These are phyloP conservation scores for Pterocarpus santalinus DNA, from an alignment of 306 rosid genomes.

Conservation along the genomic window DNA sequence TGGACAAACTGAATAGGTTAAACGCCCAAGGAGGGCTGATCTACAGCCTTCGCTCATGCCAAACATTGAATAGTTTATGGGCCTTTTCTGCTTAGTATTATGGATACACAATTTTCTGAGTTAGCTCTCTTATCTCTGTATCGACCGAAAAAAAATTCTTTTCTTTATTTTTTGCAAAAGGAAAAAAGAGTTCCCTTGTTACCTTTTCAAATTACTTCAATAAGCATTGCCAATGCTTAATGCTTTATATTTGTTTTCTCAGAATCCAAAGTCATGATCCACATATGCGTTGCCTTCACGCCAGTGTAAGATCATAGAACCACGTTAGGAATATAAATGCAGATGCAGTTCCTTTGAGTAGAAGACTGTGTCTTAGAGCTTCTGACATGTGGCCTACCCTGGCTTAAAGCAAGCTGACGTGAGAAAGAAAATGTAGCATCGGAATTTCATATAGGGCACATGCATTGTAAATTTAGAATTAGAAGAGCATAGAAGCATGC, in stretches of 20 bases:
- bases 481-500: not conserved
- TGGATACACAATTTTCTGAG: too few species aligned
- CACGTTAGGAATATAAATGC: constrained; percentile 26
- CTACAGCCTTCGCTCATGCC: not conserved
- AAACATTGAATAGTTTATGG: not conserved
- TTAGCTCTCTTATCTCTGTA: too few species aligned
- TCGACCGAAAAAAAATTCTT: too few species aligned
- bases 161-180: too few species aligned
- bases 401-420: not conserved
- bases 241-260: not conserved
- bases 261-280: not conserved
- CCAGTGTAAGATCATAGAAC: constrained; percentile 18
- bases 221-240: not conserved
- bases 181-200: not conserved
- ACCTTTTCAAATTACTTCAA: not conserved
- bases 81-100: not conserved
- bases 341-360: constrained; percentile 25
- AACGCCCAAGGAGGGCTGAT: not conserved
- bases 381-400: constrained; percentile 41
- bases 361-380: constrained; percentile 33
- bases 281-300: constrained; percentile 40
- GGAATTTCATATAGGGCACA: not conserved
- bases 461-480: not conserved
- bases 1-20: not conserved
- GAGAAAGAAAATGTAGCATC: constrained; percentile 4